Conservation (phyloP, 176 grass and related monocot species). For the Aegilops sharonensis region DNA sequence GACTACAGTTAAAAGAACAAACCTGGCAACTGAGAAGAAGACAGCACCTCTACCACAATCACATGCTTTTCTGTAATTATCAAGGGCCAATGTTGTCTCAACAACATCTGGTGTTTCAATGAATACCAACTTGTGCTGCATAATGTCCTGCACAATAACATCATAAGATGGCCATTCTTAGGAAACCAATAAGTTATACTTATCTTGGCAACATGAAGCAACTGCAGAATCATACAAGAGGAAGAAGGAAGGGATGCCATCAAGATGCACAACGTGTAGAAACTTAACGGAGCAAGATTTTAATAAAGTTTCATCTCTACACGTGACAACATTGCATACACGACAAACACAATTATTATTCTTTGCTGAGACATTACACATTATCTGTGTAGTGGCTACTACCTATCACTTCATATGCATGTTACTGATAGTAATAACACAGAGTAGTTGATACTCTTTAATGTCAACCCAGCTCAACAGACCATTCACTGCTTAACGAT, state of each 20-base stretch:
- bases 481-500: neutral
- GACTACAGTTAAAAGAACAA: neutral
- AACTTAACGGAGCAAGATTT: neutral
- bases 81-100: constrained; percentile 95
- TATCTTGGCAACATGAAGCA: neutral
- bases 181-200: neutral
- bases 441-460: neutral
- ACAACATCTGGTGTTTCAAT: constrained; percentile 99
- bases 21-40: constrained; percentile 98
- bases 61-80: constrained; percentile 95
- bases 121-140: constrained; percentile 98
- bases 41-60: constrained; percentile 95
- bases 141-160: constrained; percentile 76
- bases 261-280: neutral
- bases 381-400: neutral
- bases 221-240: constrained; percentile 1
- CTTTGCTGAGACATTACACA: neutral
- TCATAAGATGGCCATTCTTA: constrained; percentile 2
- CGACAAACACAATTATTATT: neutral
- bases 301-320: neutral
- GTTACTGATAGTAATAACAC: neutral
- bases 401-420: neutral
- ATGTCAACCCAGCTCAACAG: neutral
- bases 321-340: neutral
- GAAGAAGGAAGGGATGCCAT: constrained; percentile 1